Base-by-base conservation (phyloP, 805 yeast genomes). In the Yamadazyma tumulicola region DNA sequence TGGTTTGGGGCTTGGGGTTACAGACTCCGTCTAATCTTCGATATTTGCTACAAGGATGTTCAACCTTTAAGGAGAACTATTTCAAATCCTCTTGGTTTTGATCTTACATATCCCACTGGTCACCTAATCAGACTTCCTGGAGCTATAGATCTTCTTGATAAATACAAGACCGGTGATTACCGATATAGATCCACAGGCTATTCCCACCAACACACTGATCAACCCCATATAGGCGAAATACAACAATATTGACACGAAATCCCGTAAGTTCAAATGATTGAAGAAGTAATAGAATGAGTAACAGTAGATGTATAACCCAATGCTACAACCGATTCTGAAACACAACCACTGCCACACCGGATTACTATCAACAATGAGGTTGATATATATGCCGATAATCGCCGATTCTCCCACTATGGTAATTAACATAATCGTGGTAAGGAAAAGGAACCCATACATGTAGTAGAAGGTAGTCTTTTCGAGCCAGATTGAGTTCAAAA, bases 271-370 rank as follows among this genome's bases (percentile, higher is more conserved):
- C 54, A 85, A 64, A 47, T 74, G 69, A 33, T 66, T 63, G 33
- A 74, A 49, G 49, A 77, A 74, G 54, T 87, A 85, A 51, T 81
- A 83, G 14, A 81, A 49, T 5, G 91, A 74, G 54, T 84, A 86
- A 6, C 67, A 55, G 44, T 76, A 76, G 38, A 87, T 69, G 59
- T 82, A 85, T 68, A 81, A 67, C 19, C 87, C 86, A 31, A 85
- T 73, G 38, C 89, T 77, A 4, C 67, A 53, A 4, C 94, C 85
- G 19, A 79, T 75, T 35, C 76, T 55, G 56, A 85, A 86, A 9
- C 87, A 67, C 45, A 80, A 69, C 95, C 95, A 86, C 52, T 85
- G 85, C 96, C 96, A 88, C 45, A 70, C 62, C 32, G 75, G 74
- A 50, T 75, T 73, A 32, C 72, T 75, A 45, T 74, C 63, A 15